Base-by-base conservation (phyloP, 2,329 filamentous ascomycete genomes). In the Ustulina deusta region DNA sequence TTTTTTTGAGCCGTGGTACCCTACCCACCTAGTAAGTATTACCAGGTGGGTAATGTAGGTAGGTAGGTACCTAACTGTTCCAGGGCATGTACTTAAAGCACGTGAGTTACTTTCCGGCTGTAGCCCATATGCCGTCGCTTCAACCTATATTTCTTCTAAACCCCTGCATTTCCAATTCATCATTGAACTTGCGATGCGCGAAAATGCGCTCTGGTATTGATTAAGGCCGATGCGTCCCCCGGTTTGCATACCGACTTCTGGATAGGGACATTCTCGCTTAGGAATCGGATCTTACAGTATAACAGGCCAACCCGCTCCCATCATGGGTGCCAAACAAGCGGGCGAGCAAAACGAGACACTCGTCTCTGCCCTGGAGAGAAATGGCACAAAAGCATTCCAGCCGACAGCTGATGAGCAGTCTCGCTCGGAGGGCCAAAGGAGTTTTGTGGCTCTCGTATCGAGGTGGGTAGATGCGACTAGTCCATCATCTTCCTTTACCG, bases 311-410 rank as follows among this genome's bases (percentile, higher is more conserved):
- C 15, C 25, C 58, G 61, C 60, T 69, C n/a, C 34, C 49, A 66
- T 25, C 36, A 72, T 71, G 69, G 66, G 66, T 60, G 67, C 38
- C 32, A 59, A 65, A 57, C 34, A 17, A 42, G 51, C 57, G 52
- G 44, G 13, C 22, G 40, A 68, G 27, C 63, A 68, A 48, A 51
- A 57, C 32, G 69, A 70, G 59, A 71, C 64, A 0, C 73, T 82
- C 7, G 74, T 79, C 40, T 77, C 77, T 4, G 75, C 81, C 46
- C 71, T 80, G 32, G 77, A 81, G 66, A 72, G 71, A n/a, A 75
- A 80, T 15, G 85, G 82, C 4, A 83, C 79, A 32, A 83, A 81
- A 48, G 86, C 86, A 0, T 88, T 86, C 65, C 78, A 83, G 58
- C 85, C 86, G 1, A 78, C 76, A 3, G 70, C 74, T 11, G 76